Conservation (phyloP, 2,329 filamentous ascomycete genomes). For the Hymenoscyphus salicellus region DNA sequence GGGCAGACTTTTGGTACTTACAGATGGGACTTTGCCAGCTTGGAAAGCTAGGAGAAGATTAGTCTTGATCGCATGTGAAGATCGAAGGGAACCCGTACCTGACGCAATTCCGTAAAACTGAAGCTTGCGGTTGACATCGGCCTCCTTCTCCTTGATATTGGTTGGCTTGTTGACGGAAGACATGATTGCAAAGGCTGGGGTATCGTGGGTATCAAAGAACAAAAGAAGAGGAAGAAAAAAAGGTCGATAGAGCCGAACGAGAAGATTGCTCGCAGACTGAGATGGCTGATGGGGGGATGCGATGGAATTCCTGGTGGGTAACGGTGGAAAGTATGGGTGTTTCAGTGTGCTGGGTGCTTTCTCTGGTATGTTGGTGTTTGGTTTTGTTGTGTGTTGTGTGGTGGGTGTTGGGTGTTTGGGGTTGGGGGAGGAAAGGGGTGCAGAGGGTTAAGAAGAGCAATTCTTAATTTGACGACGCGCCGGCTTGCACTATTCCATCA, state of each 20-base stretch:
- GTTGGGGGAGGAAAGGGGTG: not conserved
- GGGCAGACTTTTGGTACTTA: conserved; percentile 18
- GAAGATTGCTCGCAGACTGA: not conserved
- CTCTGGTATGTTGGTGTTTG: conserved; percentile 2
- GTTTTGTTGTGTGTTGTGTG: too few species aligned
- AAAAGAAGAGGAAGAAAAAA: not conserved
- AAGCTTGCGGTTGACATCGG: conserved; percentile 85
- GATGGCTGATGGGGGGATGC: not conserved
- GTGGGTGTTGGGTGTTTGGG: too few species aligned
- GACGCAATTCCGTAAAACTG: conserved; percentile 88
- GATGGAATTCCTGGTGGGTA: not conserved
- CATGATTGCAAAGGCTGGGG: conserved; percentile 6
- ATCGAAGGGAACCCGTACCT: conserved; percentile 42
- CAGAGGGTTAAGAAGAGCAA: not conserved
- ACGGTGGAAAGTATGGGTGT: not conserved
- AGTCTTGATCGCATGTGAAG: conserved; percentile 4
- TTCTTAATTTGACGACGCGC: not conserved
- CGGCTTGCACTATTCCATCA: not conserved
- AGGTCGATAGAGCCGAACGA: not conserved
- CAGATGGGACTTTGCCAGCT: conserved; percentile 82
- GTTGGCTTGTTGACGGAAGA: conserved; percentile 32
- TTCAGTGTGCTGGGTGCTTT: not conserved
- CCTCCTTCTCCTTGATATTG: conserved; percentile 32
- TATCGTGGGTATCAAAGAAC: conserved; percentile 8
- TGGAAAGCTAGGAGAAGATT: conserved; percentile 62